Evolutionary conservation across 2,329 filamentous ascomycete genomes (phyloP).

Genomic region (Aspergillus sp.): DNA sequence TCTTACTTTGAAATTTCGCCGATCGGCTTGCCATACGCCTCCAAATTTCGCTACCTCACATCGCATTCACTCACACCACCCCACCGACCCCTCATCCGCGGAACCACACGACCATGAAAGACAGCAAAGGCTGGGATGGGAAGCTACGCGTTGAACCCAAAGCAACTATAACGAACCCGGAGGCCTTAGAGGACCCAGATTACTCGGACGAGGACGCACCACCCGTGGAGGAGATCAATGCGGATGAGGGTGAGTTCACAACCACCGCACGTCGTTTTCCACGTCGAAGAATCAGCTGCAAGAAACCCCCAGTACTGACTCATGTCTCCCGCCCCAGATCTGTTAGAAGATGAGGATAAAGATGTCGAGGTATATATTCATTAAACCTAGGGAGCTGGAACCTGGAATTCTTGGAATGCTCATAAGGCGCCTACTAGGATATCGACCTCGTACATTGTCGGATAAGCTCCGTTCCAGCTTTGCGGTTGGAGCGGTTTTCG

Average conservation of each 20-base stretch:
- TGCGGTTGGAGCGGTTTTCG: constrained; percentile 81
- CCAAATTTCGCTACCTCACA: neutral
- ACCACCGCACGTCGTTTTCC: neutral
- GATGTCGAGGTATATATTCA: constrained; percentile 49
- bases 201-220: constrained; percentile 72
- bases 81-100: neutral
- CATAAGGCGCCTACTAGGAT: constrained; percentile 52
- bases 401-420: constrained; percentile 8
- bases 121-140: constrained; percentile 48
- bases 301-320: neutral
- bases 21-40: neutral
- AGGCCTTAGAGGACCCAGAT: constrained; percentile 80
- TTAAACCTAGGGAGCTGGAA: neutral
- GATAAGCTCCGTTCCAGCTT: constrained; percentile 71
- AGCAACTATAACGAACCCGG: constrained; percentile 70
- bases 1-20: neutral
- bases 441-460: constrained; percentile 90
- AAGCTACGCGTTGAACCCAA: constrained; percentile 63
- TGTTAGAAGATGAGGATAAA: constrained; percentile 58
- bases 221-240: constrained; percentile 71
- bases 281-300: neutral
- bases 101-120: constrained; percentile 33
- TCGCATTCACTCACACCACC: neutral
- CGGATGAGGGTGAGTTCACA: constrained; percentile 68
- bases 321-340: constrained; percentile 42